Evolutionary conservation across 805 yeast genomes (phyloP).

Genomic region (Candida chilensis): DNA sequence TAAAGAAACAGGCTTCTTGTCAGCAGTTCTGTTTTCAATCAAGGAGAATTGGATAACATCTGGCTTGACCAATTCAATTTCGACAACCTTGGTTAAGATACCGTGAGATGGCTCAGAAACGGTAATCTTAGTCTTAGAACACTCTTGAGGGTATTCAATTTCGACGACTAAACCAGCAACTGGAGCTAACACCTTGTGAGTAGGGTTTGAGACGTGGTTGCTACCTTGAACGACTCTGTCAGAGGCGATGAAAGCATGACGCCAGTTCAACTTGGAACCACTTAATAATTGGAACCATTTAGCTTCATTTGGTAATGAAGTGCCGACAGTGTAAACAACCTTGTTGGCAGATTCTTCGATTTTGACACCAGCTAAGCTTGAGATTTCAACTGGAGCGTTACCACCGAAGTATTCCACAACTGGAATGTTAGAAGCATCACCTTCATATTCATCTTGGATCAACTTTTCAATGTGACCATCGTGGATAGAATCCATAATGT

Average conservation of each 20-base stretch:
- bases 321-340: conserved; percentile 26
- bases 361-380: conserved; percentile 23
- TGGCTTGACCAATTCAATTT: conserved; percentile 40
- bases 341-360: conserved; percentile 17
- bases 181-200: conserved; percentile 75
- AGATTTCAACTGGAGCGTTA: conserved; percentile 32
- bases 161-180: conserved; percentile 48
- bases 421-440: conserved; percentile 70
- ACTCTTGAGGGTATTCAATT: conserved; percentile 41
- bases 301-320: conserved; percentile 18
- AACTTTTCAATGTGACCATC: conserved; percentile 76
- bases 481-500: conserved; percentile 81
- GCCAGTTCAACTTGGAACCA: conserved; percentile 76
- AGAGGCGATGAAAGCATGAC: conserved; percentile 80
- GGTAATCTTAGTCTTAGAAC: conserved; percentile 49
- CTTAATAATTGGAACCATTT: conserved; percentile 79
- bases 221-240: conserved; percentile 79
- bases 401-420: conserved; percentile 86
- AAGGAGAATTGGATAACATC: conserved; percentile 58
- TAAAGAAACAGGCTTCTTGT: conserved; percentile 63
- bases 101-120: conserved; percentile 71
- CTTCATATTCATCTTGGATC: conserved; percentile 59
- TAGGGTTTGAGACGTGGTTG: conserved; percentile 72
- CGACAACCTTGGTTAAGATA: conserved; percentile 55
- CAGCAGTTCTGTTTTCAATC: conserved; percentile 85